Percentiles rank a stretch among this genome's conserved stretches.
phyloP scores from a whole-genome alignment of 2,329 filamentous ascomycete species.

The Botryotinia globosa region DNA sequence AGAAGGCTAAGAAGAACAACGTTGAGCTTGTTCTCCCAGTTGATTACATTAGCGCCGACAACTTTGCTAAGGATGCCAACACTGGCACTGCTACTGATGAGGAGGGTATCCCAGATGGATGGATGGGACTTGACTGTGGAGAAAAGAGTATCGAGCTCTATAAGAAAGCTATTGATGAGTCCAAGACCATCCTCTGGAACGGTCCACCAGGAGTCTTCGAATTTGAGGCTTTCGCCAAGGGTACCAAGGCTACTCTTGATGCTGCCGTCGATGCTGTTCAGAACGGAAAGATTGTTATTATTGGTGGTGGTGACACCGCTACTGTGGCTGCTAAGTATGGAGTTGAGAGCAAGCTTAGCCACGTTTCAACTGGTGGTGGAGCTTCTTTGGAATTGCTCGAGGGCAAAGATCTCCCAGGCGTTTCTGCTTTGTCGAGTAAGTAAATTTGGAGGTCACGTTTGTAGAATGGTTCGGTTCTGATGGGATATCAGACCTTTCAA shows the following conservation, averaged over 20 bases:
- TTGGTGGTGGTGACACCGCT: slow-evolving; percentile 95
- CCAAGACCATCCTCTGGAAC: slow-evolving; percentile 99
- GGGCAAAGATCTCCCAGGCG: slow-evolving; percentile 96
- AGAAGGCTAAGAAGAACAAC: slow-evolving; percentile 95
- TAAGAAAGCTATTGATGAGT: slow-evolving; percentile 79
- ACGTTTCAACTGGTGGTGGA: slow-evolving; percentile 95
- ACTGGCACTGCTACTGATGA: slow-evolving; percentile 79
- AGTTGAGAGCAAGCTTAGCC: slow-evolving; percentile 94
- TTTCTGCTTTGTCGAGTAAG: slow-evolving; percentile 81
- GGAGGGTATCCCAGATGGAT: slow-evolving; percentile 90
- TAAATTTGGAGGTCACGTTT: slow-evolving; percentile 42
- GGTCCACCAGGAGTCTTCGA: slow-evolving; percentile 97
- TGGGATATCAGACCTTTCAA: slow-evolving; percentile 32
- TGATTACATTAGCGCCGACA: slow-evolving; percentile 95
- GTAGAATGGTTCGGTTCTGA: slow-evolving; percentile 29
- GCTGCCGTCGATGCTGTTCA: slow-evolving; percentile 78
- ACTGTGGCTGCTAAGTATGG: slow-evolving; percentile 97
- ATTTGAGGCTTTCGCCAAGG: slow-evolving; percentile 88
- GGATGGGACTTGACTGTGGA: slow-evolving; percentile 96
- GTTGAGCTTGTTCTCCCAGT: slow-evolving; percentile 93
- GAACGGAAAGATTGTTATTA: slow-evolving; percentile 93
- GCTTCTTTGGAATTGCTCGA: slow-evolving; percentile 94
- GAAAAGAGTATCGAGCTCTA: slow-evolving; percentile 84
- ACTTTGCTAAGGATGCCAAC: slow-evolving; percentile 83
- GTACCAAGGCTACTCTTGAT: slow-evolving; percentile 89